Base-by-base conservation (phyloP, 73 alveolate species). In the Uronychia setigera region DNA sequence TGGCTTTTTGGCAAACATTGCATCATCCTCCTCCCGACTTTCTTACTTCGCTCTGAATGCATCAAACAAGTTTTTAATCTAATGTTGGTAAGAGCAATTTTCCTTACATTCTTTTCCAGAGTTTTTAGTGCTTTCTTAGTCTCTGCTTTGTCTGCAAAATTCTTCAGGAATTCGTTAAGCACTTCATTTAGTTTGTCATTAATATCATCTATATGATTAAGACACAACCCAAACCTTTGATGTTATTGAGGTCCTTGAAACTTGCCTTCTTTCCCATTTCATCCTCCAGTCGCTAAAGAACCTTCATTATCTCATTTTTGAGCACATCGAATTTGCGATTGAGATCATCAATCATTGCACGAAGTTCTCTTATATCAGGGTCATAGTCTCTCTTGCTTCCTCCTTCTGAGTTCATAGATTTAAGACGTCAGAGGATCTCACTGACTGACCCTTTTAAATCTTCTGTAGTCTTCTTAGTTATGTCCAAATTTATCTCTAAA, bases 141-240 rank as follows among this genome's bases (percentile, higher is more conserved):
- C 57, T 96, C 99, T 81, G 81, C 85, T 88, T 95, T 96, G 82
- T 96, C 99, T 13, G 99, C 99, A 74, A 96, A 94, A 76, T 88
- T 89, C 34, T 92, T 89, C 59, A 83, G 76, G 58, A 96, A 85
- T 0, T 92, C 96, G 28, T 93, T 87, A 28, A 95, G 93, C 78
- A 94, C 79, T 67, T 96, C 98, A 75, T 94, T 94, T 31, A 94
- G 58, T 86, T 89, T 92, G 59, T 87, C 91, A 77, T 83, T 46
- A 11, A 46, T 46, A 46, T 46, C 67, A 19, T 46, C 67, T 46
- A 46, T n/a, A n/a, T n/a, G 67, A 19, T 11, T 46, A 46, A 11
- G 67, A 5, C 19, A 19, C 67, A 46, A 46, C n/a, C 19, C 19
- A n/a, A n/a, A 46, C 67, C 67, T 46, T 46, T 46, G n/a, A 46